Percentiles rank a stretch among this genome's conserved stretches.
These are phyloP conservation scores for Agaricales sp. DNA, from an alignment of 1,284 basidiomycete genomes.

Conservation along the genomic window DNA sequence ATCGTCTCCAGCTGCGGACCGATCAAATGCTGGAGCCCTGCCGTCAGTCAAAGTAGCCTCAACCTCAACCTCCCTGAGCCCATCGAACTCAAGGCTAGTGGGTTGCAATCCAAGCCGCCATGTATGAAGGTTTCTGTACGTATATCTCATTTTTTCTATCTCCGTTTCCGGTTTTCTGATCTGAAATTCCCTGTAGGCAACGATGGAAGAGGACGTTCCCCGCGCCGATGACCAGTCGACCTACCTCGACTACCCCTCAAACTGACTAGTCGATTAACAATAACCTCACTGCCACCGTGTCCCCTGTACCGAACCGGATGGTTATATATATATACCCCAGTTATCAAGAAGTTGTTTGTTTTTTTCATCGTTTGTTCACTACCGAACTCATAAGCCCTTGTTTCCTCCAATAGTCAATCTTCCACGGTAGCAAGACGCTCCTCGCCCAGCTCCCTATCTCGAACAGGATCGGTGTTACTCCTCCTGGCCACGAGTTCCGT, in stretches of 20 bases:
- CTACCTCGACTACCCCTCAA: constrained; percentile 47
- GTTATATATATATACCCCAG: constrained; percentile 28
- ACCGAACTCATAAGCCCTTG: constrained; percentile 9
- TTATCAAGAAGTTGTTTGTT: constrained; percentile 65
- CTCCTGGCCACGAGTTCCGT: constrained; percentile 81
- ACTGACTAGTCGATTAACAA: constrained; percentile 24
- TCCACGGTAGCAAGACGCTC: constrained; percentile 74
- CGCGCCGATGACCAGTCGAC: constrained; percentile 40
- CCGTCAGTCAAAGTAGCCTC: constrained; percentile 65
- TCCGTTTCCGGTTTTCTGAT: constrained; percentile 6
- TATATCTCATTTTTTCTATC: constrained; percentile 8
- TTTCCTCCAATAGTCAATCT: constrained; percentile 35
- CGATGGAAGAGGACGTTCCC: constrained; percentile 40
- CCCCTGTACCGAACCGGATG: constrained; percentile 38
- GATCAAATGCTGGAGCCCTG: constrained; percentile 77
- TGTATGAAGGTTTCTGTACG: constrained; percentile 93
- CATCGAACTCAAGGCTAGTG: constrained; percentile 76
- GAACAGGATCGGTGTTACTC: constrained; percentile 59
- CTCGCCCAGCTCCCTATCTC: constrained; percentile 54
- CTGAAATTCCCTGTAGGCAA: constrained; percentile 24
- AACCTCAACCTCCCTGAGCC: constrained; percentile 81
- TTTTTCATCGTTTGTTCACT: constrained; percentile 10
- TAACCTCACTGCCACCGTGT: constrained; percentile 41
- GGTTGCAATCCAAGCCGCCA: constrained; percentile 82
- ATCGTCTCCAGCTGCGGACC: constrained; percentile 41